Evolutionary conservation across 805 yeast species (phyloP), one percentile per base, ranked within the genome.

Genomic region (Kregervanrija pseudodelftensis): DNA sequence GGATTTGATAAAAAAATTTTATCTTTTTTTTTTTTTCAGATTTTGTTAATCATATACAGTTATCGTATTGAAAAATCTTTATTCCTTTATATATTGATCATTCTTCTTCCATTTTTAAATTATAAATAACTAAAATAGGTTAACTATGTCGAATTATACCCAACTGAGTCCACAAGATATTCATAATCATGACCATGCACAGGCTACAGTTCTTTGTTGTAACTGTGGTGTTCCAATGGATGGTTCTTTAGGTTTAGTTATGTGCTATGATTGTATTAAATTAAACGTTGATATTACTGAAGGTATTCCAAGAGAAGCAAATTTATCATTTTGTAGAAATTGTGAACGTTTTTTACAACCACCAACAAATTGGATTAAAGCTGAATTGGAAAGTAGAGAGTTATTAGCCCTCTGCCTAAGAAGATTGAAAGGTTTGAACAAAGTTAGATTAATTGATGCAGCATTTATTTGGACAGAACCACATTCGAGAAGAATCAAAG

Each of bases 181-280:
- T 35, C 57, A 54, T 14, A 51, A 49, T 10, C 56, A 55, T 11
- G 49, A 50, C 36, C 56, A 54, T 14, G 33, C 52, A 43, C 50
- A 44, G 37, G 95, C 97, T 32, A 93, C 98, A 1, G 93, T 93
- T 49, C 78, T 93, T 47, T 93, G 99, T 73, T 89, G 95, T 68
- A 88, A 87, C 82, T 93, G 99, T 82, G 98, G 98, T 68, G 87
- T 85, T 45, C 97, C 98, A 37, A 87, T 93, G 78, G 98, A 93
- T 62, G 98, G 98, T 37, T 87, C 97, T 17, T 69, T 79, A 22
- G 96, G 96, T 11, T 69, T 90, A 46, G 95, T 89, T 28, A 88
- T 91, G 95, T 93, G 99, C 70, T 82, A 86, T 72, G 98, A 93
- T 67, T 93, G 99, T 79, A 86, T 93, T 62, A 87, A 88, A 65